Percentiles rank a stretch among this genome's conserved stretches.
Conservation (phyloP, 2,329 filamentous ascomycete species). For the Fusarium sp. region DNA sequence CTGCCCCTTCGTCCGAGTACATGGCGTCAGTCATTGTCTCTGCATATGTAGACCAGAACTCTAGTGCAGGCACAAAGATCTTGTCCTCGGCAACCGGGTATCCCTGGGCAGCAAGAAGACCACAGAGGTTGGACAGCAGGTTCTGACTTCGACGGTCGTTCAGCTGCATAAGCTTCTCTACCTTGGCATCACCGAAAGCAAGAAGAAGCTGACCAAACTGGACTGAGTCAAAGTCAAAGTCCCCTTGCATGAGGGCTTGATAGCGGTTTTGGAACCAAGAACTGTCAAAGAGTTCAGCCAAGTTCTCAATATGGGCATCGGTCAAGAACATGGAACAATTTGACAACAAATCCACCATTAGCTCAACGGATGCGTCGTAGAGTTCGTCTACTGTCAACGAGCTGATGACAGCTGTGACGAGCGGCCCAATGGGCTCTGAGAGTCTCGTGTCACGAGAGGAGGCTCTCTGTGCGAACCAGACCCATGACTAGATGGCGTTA, state of each 20-base stretch:
- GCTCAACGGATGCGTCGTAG: constrained; percentile 71
- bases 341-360: constrained; percentile 73
- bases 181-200: constrained; percentile 75
- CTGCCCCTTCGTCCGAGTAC: constrained; percentile 61
- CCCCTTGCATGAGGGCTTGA: constrained; percentile 65
- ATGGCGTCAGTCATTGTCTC: constrained; percentile 74
- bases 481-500: constrained; percentile 70
- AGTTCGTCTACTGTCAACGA: constrained; percentile 70
- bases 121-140: constrained; percentile 70
- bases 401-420: constrained; percentile 70
- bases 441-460: constrained; percentile 69
- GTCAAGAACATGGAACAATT: constrained; percentile 75
- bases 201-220: constrained; percentile 76
- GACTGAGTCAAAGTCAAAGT: constrained; percentile 73
- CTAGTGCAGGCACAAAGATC: constrained; percentile 78
- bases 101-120: constrained; percentile 74
- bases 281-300: constrained; percentile 71
- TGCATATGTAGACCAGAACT: constrained; percentile 85
- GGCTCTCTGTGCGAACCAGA: constrained; percentile 77
- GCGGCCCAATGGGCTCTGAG: constrained; percentile 68
- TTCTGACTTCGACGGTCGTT: constrained; percentile 62
- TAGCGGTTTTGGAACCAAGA: constrained; percentile 70
- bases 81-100: constrained; percentile 79
- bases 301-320: constrained; percentile 65
- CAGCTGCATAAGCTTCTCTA: constrained; percentile 68